Evolutionary conservation across 2,329 filamentous ascomycete genomes (phyloP).

Genomic region (Xylaria sp.): DNA sequence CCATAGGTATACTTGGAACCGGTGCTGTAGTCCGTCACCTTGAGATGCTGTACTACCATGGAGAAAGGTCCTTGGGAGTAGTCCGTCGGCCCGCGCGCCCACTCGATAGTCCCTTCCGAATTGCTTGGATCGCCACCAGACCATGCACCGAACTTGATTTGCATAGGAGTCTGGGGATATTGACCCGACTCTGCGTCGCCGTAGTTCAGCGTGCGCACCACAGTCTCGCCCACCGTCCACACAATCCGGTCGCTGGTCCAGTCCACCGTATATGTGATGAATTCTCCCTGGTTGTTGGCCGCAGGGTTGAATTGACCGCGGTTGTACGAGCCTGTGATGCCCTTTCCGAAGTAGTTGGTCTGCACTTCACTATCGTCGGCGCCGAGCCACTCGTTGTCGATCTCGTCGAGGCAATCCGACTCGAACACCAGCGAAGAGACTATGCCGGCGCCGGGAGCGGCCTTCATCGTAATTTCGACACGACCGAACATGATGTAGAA

Average conservation of each 20-base stretch:
- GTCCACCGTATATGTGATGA: slow-evolving; percentile 89
- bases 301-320: slow-evolving; percentile 83
- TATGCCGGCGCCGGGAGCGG: slow-evolving; percentile 88
- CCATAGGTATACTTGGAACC: slow-evolving; percentile 86
- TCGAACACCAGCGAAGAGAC: slow-evolving; percentile 92
- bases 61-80: slow-evolving; percentile 85
- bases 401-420: slow-evolving; percentile 93
- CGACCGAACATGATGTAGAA: slow-evolving; percentile 99
- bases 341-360: slow-evolving; percentile 97
- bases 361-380: slow-evolving; percentile 82
- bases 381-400: slow-evolving; percentile 97
- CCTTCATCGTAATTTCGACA: slow-evolving; percentile 85
- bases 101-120: slow-evolving; percentile 82
- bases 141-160: slow-evolving; percentile 92
- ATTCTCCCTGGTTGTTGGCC: slow-evolving; percentile 75
- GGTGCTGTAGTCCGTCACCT: slow-evolving; percentile 91
- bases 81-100: slow-evolving; percentile 88
- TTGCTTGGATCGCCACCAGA: slow-evolving; percentile 88
- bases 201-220: slow-evolving; percentile 79
- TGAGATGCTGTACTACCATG: slow-evolving; percentile 83
- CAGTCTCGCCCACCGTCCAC: slow-evolving; percentile 84
- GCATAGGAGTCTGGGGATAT: slow-evolving; percentile 96
- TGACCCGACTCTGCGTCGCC: slow-evolving; percentile 75
- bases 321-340: slow-evolving; percentile 84
- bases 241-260: slow-evolving; percentile 89